phyloP scores from a whole-genome alignment of 768 basidiomycete species.

The Ephemerocybe angulata region DNA sequence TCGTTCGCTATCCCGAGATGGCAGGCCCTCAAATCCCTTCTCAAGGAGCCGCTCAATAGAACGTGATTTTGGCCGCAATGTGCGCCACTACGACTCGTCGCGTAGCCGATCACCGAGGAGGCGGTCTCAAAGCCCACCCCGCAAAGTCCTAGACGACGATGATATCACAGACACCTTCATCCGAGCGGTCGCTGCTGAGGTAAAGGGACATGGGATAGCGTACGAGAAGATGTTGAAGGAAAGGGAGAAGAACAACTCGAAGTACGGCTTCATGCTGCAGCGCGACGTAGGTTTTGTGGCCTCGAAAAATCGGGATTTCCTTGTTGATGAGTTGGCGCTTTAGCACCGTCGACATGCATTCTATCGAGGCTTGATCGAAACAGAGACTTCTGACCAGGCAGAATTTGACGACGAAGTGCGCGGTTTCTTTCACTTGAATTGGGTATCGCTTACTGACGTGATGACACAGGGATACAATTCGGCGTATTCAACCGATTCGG shows the following conservation, averaged over 20 bases:
- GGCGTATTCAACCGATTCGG: slow-evolving; percentile 88
- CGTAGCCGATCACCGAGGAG: slow-evolving; percentile 48
- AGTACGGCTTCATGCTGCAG: slow-evolving; percentile 72
- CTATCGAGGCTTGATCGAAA: slow-evolving; percentile 66
- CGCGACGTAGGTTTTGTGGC: slow-evolving; percentile 42
- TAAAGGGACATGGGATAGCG: slow-evolving; percentile 72
- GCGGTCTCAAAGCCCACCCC: slow-evolving; percentile 49
- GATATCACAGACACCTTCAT: slow-evolving; percentile 83
- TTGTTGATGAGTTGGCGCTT: slow-evolving; percentile 4
- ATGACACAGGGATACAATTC: slow-evolving; percentile 73
- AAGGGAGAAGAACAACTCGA: slow-evolving; percentile 76
- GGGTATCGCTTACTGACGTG: background rate
- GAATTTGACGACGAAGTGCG: slow-evolving; percentile 81
- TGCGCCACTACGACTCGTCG: slow-evolving; percentile 31
- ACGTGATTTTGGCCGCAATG: slow-evolving; percentile 28
- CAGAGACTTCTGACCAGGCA: slow-evolving; percentile 48
- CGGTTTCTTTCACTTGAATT: slow-evolving; percentile 4
- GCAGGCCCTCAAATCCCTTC: slow-evolving; percentile 37
- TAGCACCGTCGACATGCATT: slow-evolving; percentile 72
- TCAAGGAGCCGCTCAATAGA: slow-evolving; percentile 47
- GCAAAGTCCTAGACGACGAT: slow-evolving; percentile 50
- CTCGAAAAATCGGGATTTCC: background rate
- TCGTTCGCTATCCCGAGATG: slow-evolving; percentile 37
- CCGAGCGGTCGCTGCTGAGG: slow-evolving; percentile 79
- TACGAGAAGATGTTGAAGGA: slow-evolving; percentile 75